Evolutionary conservation across 495 filamentous ascomycete species (phyloP).

Genomic region (Penicillium lagena): DNA sequence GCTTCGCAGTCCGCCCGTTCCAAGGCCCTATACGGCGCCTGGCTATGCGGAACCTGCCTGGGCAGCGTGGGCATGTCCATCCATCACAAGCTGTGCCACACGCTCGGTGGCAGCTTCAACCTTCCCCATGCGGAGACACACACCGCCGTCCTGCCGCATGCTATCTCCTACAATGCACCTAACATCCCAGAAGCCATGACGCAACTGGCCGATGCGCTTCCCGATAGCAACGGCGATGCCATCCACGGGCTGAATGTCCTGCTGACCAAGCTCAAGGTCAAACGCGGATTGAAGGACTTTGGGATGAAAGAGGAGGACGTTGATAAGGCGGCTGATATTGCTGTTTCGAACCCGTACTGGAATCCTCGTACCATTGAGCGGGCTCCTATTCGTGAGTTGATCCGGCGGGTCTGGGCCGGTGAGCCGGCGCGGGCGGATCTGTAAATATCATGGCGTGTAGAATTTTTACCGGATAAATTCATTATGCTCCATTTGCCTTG

Average conservation of each 20-base stretch:
- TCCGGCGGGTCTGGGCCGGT: constrained; percentile 62
- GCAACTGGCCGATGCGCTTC: constrained; percentile 50
- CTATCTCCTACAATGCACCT: constrained; percentile 62
- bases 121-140: constrained; percentile 67
- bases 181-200: constrained; percentile 53
- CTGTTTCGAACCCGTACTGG: constrained; percentile 57
- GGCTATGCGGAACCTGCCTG: constrained; percentile 59
- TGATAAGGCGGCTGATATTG: constrained; percentile 60
- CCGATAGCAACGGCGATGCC: constrained; percentile 53
- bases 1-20: constrained; percentile 43
- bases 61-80: constrained; percentile 64
- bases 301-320: constrained; percentile 63
- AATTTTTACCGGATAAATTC: too few relatives aligned
- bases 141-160: constrained; percentile 61
- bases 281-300: constrained; percentile 50
- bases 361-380: constrained; percentile 56
- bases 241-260: constrained; percentile 57
- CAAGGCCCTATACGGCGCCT: constrained; percentile 59
- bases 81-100: constrained; percentile 68
- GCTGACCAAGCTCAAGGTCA: constrained; percentile 49
- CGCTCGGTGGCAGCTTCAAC: constrained; percentile 61
- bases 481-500: constrained; percentile 16
- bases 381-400: constrained; percentile 53
- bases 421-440: constrained; percentile 55
- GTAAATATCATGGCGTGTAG: constrained; percentile 20